A percentile compares a stretch with the other conserved stretches of the same genome.
phyloP scores from a whole-genome alignment of 306 rosid genomes.

The Ceratonia siliqua region DNA sequence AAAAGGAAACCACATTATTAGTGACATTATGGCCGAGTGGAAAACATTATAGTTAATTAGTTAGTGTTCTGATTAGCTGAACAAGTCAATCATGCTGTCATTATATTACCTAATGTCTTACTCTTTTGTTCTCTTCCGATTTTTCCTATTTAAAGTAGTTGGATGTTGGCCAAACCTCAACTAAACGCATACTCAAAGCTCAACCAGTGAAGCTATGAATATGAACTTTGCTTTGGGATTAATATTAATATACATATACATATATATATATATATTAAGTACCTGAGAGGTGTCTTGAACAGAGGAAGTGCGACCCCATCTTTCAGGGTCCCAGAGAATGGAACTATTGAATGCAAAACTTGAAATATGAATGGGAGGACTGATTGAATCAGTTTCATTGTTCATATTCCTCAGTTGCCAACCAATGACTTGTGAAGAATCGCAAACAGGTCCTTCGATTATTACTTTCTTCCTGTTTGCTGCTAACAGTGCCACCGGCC shows the following conservation, averaged over 20 bases:
- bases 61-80: conserved; percentile 38
- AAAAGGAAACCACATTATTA: conserved; percentile 27
- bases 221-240: too few species aligned
- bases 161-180: conserved; percentile 59
- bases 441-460: conserved; percentile 94
- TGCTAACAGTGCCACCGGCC: conserved; percentile 77
- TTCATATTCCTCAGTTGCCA: conserved; percentile 82
- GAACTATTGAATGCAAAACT: conserved; percentile 94
- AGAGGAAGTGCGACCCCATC: conserved; percentile 99
- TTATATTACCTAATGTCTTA: conserved; percentile 40
- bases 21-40: conserved; percentile 35
- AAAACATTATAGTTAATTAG: conserved; percentile 26
- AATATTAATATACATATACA: too few species aligned
- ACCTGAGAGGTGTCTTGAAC: conserved; percentile 91
- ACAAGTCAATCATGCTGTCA: conserved; percentile 35
- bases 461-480: conserved; percentile 66
- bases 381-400: conserved; percentile 53
- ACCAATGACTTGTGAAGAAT: conserved; percentile 88
- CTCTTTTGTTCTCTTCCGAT: not conserved
- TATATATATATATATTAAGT: too few species aligned
- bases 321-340: conserved; percentile 95
- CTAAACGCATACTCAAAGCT: conserved; percentile 16
- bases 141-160: conserved; percentile 28
- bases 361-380: conserved; percentile 75
- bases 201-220: not conserved